Evolutionary conservation across 2,329 filamentous ascomycete genomes (phyloP), one percentile per base, ranked within the genome.

Genomic region (Exophiala spinifera): DNA sequence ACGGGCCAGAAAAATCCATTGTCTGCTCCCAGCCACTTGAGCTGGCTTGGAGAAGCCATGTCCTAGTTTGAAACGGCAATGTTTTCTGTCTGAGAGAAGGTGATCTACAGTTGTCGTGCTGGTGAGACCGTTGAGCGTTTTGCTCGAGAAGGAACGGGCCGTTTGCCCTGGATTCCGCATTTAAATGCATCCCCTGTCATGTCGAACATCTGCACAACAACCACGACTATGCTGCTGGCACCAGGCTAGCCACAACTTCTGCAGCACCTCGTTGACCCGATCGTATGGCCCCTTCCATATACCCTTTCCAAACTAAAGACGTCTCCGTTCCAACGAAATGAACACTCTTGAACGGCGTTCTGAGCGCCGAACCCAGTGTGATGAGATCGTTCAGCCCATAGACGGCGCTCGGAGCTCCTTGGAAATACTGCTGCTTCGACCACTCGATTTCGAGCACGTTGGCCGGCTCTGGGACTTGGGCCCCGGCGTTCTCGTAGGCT

Each of bases 231-330:
- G 36, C 36, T 11, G 4, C n/a, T 40, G 36, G 36, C 36, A 25
- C 23, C 23, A 25, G 23, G 23, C 23, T 25, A 25, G 23, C 23
- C 23, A 25, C 23, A 25, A 61, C 59, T 33, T 61, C 59, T 19
- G 15, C 19, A 2, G 77, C 78, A 1, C 70, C 79, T 14, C 76
- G 63, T 53, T 79, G 68, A 1, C 80, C 79, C 42, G 69, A 73
- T 3, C 73, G 61, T 5, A 82, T 66, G 0, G 80, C 80, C 2
- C 80, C 80, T 53, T 83, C 80, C 77, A 83, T 81, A 60, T 81
- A 82, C 0, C 79, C 79, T 49, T 76, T 79, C 79, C 79, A 82
- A 55, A 76, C 72, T 2, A 62, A 68, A 0, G 75, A 72, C 0
- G 74, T 79, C 67, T 83, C 80, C 0, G 79, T 81, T 0, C 80